These are phyloP conservation scores for Scedosporium dehoogii DNA, from an alignment of 2,329 filamentous ascomycete genomes.

Conservation along the genomic window DNA sequence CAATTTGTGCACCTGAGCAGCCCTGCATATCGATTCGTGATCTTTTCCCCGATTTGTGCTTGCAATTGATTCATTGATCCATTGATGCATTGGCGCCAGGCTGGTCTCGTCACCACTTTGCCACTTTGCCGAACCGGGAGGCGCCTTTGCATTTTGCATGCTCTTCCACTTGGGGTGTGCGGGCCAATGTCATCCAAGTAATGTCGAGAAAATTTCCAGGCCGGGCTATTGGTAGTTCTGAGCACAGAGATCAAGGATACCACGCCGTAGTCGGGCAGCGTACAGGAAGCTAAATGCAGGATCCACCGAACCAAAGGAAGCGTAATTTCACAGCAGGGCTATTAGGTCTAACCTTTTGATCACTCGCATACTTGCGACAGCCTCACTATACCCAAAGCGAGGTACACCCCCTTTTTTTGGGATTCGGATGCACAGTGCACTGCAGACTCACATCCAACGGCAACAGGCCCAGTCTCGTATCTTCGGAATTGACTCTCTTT, in stretches of 20 bases:
- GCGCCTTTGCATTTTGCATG: neutral
- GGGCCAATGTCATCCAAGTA: neutral
- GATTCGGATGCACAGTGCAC: neutral
- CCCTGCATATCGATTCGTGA: neutral
- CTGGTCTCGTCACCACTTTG: neutral
- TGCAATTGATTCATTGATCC: neutral
- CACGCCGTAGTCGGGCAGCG: neutral
- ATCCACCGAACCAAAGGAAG: neutral
- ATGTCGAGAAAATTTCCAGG: neutral
- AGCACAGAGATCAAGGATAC: no score
- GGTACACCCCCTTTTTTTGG: neutral
- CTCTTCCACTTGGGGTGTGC: neutral
- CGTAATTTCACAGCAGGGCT: neutral
- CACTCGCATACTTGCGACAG: neutral
- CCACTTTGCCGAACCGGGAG: neutral
- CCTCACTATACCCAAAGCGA: neutral
- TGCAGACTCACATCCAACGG: no score
- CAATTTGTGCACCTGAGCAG: neutral
- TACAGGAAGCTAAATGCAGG: neutral
- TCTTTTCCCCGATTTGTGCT: neutral
- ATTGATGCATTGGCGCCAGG: neutral
- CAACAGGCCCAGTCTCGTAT: no score
- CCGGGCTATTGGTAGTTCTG: neutral
- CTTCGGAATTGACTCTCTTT: no score
- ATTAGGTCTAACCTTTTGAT: neutral